A percentile compares a stretch with the other conserved stretches of the same genome.
Conservation (phyloP, 2,329 filamentous ascomycete genomes). For the Aspergillus unguis region DNA sequence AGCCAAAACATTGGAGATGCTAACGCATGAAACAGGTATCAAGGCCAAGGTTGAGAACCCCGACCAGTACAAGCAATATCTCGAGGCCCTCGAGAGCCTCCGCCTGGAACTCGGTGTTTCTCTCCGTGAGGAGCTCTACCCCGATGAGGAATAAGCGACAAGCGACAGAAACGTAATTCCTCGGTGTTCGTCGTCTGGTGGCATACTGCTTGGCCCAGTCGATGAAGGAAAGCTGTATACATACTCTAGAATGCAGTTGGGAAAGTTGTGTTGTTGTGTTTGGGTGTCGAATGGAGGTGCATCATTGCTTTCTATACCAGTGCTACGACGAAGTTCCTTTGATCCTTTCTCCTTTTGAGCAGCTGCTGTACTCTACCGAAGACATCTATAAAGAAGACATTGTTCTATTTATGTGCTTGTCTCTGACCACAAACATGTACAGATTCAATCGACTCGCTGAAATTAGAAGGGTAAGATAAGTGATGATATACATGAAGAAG, state of each 20-base stretch:
- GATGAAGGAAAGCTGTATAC: conserved; percentile 39
- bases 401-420: conserved; percentile 11
- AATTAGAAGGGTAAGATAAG: not conserved
- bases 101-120: conserved; percentile 89
- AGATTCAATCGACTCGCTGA: not conserved
- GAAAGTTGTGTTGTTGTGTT: conserved; percentile 11
- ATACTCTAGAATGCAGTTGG: conserved; percentile 37
- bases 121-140: conserved; percentile 91
- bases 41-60: conserved; percentile 99
- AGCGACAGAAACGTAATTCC: not conserved
- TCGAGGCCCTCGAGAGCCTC: conserved; percentile 86
- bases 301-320: conserved; percentile 26
- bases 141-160: conserved; percentile 48
- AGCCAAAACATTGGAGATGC: not conserved
- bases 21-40: conserved; percentile 63
- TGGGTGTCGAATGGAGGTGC: conserved; percentile 18
- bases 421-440: not conserved
- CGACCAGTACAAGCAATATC: conserved; percentile 92
- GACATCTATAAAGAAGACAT: conserved; percentile 13
- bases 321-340: conserved; percentile 18
- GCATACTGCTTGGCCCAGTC: not conserved
- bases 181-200: too few relatives aligned
- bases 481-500: not conserved
- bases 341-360: conserved; percentile 14
- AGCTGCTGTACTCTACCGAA: conserved; percentile 21